Percentiles rank a stretch among this genome's conserved stretches.
Conservation (phyloP, 2,329 filamentous ascomycete genomes). For the Cladosporium halotolerans region DNA sequence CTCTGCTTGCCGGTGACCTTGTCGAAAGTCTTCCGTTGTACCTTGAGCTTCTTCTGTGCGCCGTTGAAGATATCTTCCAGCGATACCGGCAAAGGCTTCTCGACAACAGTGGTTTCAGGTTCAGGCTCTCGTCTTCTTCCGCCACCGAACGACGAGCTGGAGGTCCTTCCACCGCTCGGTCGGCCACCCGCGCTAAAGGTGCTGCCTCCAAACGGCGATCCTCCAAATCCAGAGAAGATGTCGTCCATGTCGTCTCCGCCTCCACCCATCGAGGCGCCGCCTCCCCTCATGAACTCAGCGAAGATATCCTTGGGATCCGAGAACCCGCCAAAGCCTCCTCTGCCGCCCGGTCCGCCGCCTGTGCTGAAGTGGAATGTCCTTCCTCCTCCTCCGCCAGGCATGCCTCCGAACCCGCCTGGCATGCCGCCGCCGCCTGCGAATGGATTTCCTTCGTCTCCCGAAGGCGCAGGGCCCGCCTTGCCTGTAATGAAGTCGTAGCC, state of each 20-base stretch:
- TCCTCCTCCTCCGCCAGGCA: constrained; percentile 48
- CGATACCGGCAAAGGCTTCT: constrained; percentile 71
- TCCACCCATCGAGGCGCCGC: constrained; percentile 30
- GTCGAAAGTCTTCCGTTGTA: constrained; percentile 93
- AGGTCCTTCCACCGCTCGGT: constrained; percentile 19
- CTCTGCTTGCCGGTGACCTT: constrained; percentile 70
- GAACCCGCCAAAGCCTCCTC: constrained; percentile 66
- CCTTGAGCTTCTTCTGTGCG: constrained; percentile 93
- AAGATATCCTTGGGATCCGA: constrained; percentile 80
- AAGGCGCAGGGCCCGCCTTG: constrained; percentile 45
- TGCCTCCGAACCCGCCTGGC: constrained; percentile 40
- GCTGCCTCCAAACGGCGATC: constrained; percentile 24
- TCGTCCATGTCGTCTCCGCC: constrained; percentile 29
- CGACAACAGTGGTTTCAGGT: constrained; percentile 84
- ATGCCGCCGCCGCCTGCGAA: constrained; percentile 25
- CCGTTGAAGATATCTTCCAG: constrained; percentile 87
- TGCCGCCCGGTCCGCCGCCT: constrained; percentile 41
- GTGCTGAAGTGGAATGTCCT: constrained; percentile 62
- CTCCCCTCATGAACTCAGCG: constrained; percentile 65
- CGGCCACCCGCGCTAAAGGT: constrained; percentile 22
- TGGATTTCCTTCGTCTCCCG: constrained; percentile 48
- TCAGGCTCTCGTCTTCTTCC: constrained; percentile 47
- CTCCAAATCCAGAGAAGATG: constrained; percentile 18
- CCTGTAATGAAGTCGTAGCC: constrained; percentile 76
- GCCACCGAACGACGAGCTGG: constrained; percentile 11